phyloP scores from a whole-genome alignment of 78 protist genomes.

The Protostelium mycophagum region DNA sequence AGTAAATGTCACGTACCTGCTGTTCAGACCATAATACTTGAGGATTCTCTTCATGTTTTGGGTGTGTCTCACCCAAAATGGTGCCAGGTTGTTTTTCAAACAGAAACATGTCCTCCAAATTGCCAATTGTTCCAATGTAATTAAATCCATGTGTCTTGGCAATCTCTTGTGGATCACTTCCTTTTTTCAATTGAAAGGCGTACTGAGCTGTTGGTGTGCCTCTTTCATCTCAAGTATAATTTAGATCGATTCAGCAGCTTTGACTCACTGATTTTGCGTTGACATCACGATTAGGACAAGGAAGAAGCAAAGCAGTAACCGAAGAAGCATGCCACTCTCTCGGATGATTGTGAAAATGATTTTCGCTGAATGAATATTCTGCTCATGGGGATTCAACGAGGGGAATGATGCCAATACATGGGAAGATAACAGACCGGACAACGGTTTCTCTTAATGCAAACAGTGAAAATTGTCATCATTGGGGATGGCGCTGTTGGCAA shows the following conservation, averaged over 20 bases:
- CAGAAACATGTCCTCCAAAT: not conserved
- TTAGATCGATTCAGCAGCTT: too few relatives aligned
- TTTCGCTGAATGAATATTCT: too few relatives aligned
- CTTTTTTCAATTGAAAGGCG: not conserved
- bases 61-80: not conserved
- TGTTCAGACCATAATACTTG: not conserved
- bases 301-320: too few relatives aligned
- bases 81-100: not conserved
- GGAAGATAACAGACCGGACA: too few relatives aligned
- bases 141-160: not conserved
- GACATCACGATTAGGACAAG: too few relatives aligned
- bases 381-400: too few relatives aligned
- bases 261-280: too few relatives aligned
- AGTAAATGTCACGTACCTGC: not conserved
- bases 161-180: not conserved
- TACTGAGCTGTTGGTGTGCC: not conserved
- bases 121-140: not conserved
- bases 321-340: too few relatives aligned
- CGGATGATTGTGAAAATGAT: too few relatives aligned
- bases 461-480: constrained; percentile 74
- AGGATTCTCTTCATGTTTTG: not conserved
- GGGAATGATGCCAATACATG: too few relatives aligned
- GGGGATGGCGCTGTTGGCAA: constrained; percentile 90
- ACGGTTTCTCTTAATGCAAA: too few relatives aligned
- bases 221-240: not conserved